These are phyloP conservation scores for Giardia muris DNA, from an alignment of 208 protist genomes.

Conservation along the genomic window DNA sequence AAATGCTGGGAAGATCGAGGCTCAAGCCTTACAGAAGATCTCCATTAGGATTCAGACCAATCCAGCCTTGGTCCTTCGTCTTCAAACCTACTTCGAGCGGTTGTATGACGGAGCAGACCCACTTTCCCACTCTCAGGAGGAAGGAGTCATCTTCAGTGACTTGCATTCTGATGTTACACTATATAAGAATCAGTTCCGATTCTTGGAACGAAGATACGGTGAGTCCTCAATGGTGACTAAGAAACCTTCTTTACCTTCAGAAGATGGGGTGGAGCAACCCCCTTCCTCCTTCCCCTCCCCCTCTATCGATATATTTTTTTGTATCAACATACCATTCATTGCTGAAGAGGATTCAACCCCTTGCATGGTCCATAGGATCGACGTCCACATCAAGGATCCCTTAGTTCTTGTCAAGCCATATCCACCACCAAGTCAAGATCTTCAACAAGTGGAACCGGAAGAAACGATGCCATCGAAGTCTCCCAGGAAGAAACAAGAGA, in stretches of 20 bases:
- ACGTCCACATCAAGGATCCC: neutral
- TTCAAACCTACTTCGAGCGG: neutral
- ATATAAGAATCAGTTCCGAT: neutral
- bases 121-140: neutral
- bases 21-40: neutral
- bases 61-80: neutral
- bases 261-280: neutral
- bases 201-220: neutral
- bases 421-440: neutral
- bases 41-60: neutral
- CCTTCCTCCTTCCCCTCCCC: no score
- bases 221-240: neutral
- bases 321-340: neutral
- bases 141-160: neutral
- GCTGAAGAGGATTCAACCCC: neutral
- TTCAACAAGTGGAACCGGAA: neutral
- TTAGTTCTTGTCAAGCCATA: neutral
- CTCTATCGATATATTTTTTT: neutral
- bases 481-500: no score
- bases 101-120: neutral
- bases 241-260: neutral
- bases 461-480: neutral
- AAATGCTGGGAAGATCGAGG: neutral
- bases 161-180: neutral
- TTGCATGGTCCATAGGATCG: neutral